A percentile compares a stretch with the other conserved stretches of the same genome.
These are phyloP conservation scores for Pulicaria dysenterica DNA, from an alignment of 129 eudicot genomes.

Conservation along the genomic window DNA sequence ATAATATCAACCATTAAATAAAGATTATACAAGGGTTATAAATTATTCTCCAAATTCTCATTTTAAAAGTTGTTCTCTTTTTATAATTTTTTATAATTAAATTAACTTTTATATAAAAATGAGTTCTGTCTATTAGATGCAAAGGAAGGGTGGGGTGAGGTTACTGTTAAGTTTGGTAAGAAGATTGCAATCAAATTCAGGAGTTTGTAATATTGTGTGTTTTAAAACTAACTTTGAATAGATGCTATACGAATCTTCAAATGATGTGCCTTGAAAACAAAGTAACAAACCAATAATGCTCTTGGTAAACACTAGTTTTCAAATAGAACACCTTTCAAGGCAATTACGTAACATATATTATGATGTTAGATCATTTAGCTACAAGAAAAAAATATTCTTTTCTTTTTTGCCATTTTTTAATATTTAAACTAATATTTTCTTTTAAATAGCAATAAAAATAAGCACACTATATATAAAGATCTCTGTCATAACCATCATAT, in stretches of 20 bases:
- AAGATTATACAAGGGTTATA: too few species aligned
- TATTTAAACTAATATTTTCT: too few species aligned
- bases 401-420: too few species aligned
- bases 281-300: conserved; percentile 30
- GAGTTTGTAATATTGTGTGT: conserved; percentile 19
- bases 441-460: too few species aligned
- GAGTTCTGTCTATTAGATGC: neutral
- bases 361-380: conserved; percentile 19
- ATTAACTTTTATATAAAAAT: too few species aligned
- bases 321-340: conserved; percentile 16
- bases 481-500: too few species aligned
- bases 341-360: conserved; percentile 17
- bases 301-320: conserved; percentile 41
- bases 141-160: conserved; percentile 11
- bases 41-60: too few species aligned
- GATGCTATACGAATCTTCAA: conserved; percentile 25
- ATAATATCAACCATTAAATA: too few species aligned
- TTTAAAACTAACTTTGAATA: conserved; percentile 31
- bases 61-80: too few species aligned
- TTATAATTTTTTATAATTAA: too few species aligned
- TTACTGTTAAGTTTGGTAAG: conserved; percentile 27
- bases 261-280: conserved; percentile 37
- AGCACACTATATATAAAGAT: too few species aligned
- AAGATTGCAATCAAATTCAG: conserved; percentile 21
- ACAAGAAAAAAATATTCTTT: neutral